Base-by-base conservation (phyloP, 345 rosid species). In the Microcos paniculata region DNA sequence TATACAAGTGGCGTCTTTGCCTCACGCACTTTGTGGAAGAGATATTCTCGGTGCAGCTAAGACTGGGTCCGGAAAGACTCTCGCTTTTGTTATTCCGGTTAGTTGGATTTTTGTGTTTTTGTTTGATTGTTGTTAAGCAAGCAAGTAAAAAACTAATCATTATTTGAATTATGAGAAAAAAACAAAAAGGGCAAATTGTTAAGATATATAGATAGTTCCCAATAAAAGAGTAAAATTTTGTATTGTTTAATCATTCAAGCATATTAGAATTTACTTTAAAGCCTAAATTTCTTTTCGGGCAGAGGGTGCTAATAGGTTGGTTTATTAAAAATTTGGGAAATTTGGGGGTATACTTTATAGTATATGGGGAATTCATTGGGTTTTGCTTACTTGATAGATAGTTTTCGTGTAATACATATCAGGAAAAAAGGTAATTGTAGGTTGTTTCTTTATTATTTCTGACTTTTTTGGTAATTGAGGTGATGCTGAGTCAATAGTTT, bases 21-120 rank as follows among this genome's bases (percentile, higher is more conserved):
- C 99, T 14, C 98, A 95, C 62, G 81, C 97, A 16, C 86, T 95
- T 70, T 93, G 97, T 55, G 96, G 96, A 14, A 85, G 96, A 66
- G 98, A 96, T 83, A 82, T 92, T 62, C 89, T 96, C 16, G 99
- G 99, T 16, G 99, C 99, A 0, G 99, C 99, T 0, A 89, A 91
- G 83, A 95, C 98, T 45, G 98, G 99, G 42, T 95, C 99, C 0
- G 99, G 97, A 28, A 93, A 96, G 84, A 93, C 99, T 2, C 85
- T 96, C 2, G 98, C 98, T 71, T 96, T 96, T 82, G 83, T 91
- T 57, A 87, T 96, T 38, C 97, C 98, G 49, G 99, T 93, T 62
- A 87, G 96, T 82, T 79, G 5, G 30, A 42, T 62, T 65, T 70
- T 26, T 15, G 21, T 3, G 30, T 11, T 6, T 51, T 70, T 30